Evolutionary conservation across 768 basidiomycete genomes (phyloP), one percentile per base, ranked within the genome.

Genomic region (Suillus sp.): DNA sequence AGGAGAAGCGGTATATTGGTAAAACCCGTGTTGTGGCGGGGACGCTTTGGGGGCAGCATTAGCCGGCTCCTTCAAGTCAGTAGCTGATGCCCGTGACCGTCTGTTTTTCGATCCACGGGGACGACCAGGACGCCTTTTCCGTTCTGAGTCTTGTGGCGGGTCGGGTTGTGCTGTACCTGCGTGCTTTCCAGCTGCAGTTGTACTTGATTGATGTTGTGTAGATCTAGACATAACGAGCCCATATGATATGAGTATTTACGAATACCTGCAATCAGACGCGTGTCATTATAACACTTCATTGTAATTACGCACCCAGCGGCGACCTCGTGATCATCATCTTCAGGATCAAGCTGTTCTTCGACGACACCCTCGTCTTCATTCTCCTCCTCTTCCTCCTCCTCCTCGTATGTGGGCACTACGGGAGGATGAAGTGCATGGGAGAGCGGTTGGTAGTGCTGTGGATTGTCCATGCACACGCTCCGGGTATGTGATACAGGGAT

Each of bases 31-130:
- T 47, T 80, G 77, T 50, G 75, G 69, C 48, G 68, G 68, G 69
- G 67, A 65, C 40, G 61, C 73, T 45, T 79, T 79, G 25, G 73
- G 59, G 37, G 70, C 64, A 47, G 70, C 59, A 47, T 55, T 38
- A 22, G 69, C 58, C 20, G 61, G 16, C 42, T 74, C 72, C 53
- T 70, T 71, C 51, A 53, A 53, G 51, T 77, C 74, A 32, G 65
- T 35, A 16, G 72, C 71, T 20, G 75, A 71, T 47, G 74, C 73
- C 57, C 81, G 80, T 53, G 78, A 74, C 59, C 80, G 88, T 66
- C 87, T 82, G 69, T 90, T 92, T 74, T 92, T 91, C 16, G 91
- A 92, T 32, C 91, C 91, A 65, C 89, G 81, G 38, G 91, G 91
- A 64, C 91, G 85, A 66, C 91, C 91, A 30, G 91, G 91, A 51